These are phyloP conservation scores for Erigeron canadensis DNA, from an alignment of 129 eudicot genomes.

Conservation along the genomic window DNA sequence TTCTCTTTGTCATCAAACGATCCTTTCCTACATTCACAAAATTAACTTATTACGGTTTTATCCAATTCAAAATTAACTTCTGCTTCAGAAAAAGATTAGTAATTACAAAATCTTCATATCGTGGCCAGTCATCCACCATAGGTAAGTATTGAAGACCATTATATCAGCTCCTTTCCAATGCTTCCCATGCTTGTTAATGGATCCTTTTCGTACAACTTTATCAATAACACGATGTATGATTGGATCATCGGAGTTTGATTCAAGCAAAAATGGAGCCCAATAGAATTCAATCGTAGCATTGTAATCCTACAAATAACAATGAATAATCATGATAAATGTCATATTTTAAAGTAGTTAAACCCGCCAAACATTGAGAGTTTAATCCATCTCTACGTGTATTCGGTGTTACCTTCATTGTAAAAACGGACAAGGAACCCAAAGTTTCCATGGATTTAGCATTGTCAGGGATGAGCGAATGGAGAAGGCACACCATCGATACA, in stretches of 20 bases:
- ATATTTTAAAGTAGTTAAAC: too few species aligned
- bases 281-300: conserved; percentile 94
- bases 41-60: too few species aligned
- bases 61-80: too few species aligned
- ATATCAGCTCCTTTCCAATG: conserved; percentile 95
- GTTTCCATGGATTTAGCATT: conserved; percentile 78
- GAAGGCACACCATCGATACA: conserved; percentile 86
- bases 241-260: conserved; percentile 88
- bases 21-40: conserved; percentile 57
- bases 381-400: not conserved
- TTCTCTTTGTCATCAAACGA: conserved; percentile 74
- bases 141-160: conserved; percentile 86
- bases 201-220: conserved; percentile 79
- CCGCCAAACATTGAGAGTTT: too few species aligned
- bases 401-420: conserved; percentile 61
- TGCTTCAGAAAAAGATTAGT: too few species aligned
- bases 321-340: not conserved
- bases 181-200: conserved; percentile 80
- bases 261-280: conserved; percentile 96
- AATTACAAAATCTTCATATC: conserved; percentile 71
- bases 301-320: conserved; percentile 57
- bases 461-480: conserved; percentile 68
- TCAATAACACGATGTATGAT: conserved; percentile 67
- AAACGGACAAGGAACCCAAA: conserved; percentile 59
- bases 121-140: conserved; percentile 99